Evolutionary conservation across 768 basidiomycete genomes (phyloP).

Genomic region (Rhodotorula paludigena): DNA sequence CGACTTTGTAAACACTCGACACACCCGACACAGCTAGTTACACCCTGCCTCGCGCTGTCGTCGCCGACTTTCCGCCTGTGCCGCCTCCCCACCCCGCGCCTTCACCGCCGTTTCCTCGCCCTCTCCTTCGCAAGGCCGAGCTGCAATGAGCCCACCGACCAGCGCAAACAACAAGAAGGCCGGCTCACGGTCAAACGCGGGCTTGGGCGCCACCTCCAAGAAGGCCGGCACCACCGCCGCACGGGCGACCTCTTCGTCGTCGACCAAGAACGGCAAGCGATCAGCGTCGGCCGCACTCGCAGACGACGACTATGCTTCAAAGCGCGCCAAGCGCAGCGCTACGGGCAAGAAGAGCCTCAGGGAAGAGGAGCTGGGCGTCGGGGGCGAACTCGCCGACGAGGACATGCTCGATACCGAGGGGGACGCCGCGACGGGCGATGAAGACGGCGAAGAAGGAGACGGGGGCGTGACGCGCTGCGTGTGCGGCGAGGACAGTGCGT

Average conservation of each 20-base stretch:
- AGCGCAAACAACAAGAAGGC: not conserved
- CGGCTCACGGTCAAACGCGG: too few relatives aligned
- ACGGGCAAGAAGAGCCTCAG: slow-evolving; percentile 22
- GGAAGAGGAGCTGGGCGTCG: slow-evolving; percentile 33
- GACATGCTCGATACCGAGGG: not conserved
- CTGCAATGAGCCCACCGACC: not conserved
- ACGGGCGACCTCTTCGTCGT: not conserved
- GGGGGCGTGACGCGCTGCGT: slow-evolving; percentile 71
- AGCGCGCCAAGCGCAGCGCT: slow-evolving; percentile 15
- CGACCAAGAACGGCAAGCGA: not conserved
- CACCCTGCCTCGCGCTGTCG: too few relatives aligned
- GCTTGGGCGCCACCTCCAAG: not conserved
- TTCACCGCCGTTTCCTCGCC: too few relatives aligned
- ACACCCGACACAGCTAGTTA: too few relatives aligned
- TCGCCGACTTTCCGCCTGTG: too few relatives aligned
- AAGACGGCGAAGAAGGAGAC: slow-evolving; percentile 56
- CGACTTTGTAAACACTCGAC: too few relatives aligned
- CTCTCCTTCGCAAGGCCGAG: too few relatives aligned
- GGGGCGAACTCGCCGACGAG: not conserved
- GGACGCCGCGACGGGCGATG: slow-evolving; percentile 26
- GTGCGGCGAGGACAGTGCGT: slow-evolving; percentile 72
- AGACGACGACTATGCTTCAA: not conserved
- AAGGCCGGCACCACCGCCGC: not conserved
- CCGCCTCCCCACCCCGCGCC: too few relatives aligned
- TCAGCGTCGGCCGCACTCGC: slow-evolving; percentile 3